These are phyloP conservation scores for Aspergillus udagawae DNA, from an alignment of 2,329 filamentous ascomycete genomes.

Conservation along the genomic window DNA sequence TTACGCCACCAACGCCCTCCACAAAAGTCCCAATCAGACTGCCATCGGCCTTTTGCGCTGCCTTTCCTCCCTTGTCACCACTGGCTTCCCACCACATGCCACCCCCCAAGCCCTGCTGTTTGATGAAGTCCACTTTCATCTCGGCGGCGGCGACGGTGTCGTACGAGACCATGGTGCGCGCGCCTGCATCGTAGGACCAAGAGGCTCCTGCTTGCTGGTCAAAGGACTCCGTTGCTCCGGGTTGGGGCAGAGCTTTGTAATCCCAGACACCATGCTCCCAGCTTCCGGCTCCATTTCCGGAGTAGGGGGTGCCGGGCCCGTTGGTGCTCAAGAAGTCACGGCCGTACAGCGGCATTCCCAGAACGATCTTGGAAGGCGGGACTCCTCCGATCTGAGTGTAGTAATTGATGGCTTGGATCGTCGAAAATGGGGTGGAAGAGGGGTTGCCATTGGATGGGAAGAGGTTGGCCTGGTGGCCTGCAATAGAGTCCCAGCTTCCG, in stretches of 20 bases:
- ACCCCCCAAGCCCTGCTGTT: slow-evolving; percentile 66
- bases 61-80: slow-evolving; percentile 62
- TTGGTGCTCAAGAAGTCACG: slow-evolving; percentile 78
- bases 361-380: slow-evolving; percentile 65
- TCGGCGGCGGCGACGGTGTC: slow-evolving; percentile 57
- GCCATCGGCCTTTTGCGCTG: slow-evolving; percentile 34
- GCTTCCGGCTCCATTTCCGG: slow-evolving; percentile 65
- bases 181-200: slow-evolving; percentile 67
- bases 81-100: slow-evolving; percentile 96
- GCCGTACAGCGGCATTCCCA: slow-evolving; percentile 97
- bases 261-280: slow-evolving; percentile 88
- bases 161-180: slow-evolving; percentile 71
- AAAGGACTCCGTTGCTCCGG: slow-evolving; percentile 59
- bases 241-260: slow-evolving; percentile 75
- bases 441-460: slow-evolving; percentile 59
- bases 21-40: slow-evolving; percentile 64
- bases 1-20: slow-evolving; percentile 31
- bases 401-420: slow-evolving; percentile 62
- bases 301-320: slow-evolving; percentile 67
- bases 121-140: slow-evolving; percentile 69
- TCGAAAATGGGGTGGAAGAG: slow-evolving; percentile 71
- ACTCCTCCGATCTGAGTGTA: slow-evolving; percentile 64
- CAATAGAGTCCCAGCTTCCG: slow-evolving; percentile 69
- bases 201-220: slow-evolving; percentile 65
- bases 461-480: slow-evolving; percentile 82